phyloP scores from a whole-genome alignment of 2,329 filamentous ascomycete species.

The Stenocarpella maydis region DNA sequence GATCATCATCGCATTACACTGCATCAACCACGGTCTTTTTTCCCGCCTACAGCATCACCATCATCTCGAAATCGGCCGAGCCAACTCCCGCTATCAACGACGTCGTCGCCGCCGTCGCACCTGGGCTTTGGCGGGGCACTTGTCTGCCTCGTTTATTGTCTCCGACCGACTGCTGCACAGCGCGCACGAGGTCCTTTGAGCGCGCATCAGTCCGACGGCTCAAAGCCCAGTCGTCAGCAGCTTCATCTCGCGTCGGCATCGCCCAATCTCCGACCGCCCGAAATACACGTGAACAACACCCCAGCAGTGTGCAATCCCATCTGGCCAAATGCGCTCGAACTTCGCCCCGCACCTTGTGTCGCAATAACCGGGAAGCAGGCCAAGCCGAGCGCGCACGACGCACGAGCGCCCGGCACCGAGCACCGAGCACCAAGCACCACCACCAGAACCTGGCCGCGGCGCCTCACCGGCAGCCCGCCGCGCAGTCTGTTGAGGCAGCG shows the following conservation, averaged over 20 bases:
- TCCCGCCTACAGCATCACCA: slow-evolving; percentile 13
- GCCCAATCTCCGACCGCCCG: background rate
- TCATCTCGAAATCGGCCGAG: slow-evolving; percentile 27
- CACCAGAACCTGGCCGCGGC: slow-evolving; percentile 43
- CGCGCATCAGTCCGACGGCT: slow-evolving; percentile 22
- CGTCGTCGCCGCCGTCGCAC: background rate
- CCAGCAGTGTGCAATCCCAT: slow-evolving; percentile 36
- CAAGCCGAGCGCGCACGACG: slow-evolving; percentile 16
- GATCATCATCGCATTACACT: slow-evolving; percentile 21
- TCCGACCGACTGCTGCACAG: slow-evolving; percentile 26
- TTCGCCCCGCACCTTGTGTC: slow-evolving; percentile 26
- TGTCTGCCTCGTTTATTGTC: background rate
- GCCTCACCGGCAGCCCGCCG: slow-evolving; percentile 27
- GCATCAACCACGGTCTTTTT: slow-evolving; percentile 9
- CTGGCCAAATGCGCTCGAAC: slow-evolving; percentile 35
- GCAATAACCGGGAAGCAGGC: slow-evolving; percentile 28
- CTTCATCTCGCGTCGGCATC: slow-evolving; percentile 12
- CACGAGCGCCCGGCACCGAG: slow-evolving; percentile 1
- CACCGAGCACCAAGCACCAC: slow-evolving; percentile 30
- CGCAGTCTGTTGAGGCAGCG: slow-evolving; percentile 22
- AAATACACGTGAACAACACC: slow-evolving; percentile 44
- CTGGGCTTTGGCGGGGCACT: background rate
- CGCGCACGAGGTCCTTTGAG: slow-evolving; percentile 28
- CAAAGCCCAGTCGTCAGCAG: slow-evolving; percentile 22
- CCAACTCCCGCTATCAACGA: background rate